Evolutionary conservation across 768 basidiomycete species (phyloP), one percentile per base, ranked within the genome.

Genomic region (Rhizopogon vesiculosus): DNA sequence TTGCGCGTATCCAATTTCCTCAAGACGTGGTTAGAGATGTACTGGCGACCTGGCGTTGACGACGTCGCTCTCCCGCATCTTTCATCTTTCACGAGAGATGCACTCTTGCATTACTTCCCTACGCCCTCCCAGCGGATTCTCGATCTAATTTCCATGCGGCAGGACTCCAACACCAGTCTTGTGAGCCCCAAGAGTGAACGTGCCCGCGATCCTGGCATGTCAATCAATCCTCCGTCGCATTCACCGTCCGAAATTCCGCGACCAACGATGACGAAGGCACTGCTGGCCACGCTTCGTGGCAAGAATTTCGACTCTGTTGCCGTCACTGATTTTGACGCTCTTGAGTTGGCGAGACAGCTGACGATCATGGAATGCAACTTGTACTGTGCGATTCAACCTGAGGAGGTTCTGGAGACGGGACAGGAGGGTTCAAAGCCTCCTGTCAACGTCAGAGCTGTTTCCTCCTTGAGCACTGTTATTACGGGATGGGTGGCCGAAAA

Each of bases 401-500:
- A 93, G 61, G 97, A 98, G 68, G 78, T 99, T 45, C 69, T 99
- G 57, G 89, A 92, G 71, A 84, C 84, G 10, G 90, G 89, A 3
- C 85, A 90, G 66, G 84, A 87, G 57, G 83, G 84, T 58, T 78
- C 77, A 39, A 77, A 78, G 64, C 76, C 82, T 7, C 81, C 85
- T 18, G 69, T 79, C 49, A 89, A 89, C 61, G 86, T 98, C 44
- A 88, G 83, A 67, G 88, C 89, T 22, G 86, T 98, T 60, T 87
- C 87, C 44, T 85, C 89, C 5, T 72, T 98, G 66, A 96, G 93
- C 66, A 98, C 94, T 13, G 83, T 87, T 53, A 87, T 98, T 61
- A 98, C 94, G 1, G 95, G 94, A 4, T 96, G 93, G 91, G 91
- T 98, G 31, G 89, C 94, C 8, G 96, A 98, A 72, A 87, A 88